Base-by-base conservation (phyloP, 2,329 filamentous ascomycete genomes). In the Aureobasidium uvarum region DNA sequence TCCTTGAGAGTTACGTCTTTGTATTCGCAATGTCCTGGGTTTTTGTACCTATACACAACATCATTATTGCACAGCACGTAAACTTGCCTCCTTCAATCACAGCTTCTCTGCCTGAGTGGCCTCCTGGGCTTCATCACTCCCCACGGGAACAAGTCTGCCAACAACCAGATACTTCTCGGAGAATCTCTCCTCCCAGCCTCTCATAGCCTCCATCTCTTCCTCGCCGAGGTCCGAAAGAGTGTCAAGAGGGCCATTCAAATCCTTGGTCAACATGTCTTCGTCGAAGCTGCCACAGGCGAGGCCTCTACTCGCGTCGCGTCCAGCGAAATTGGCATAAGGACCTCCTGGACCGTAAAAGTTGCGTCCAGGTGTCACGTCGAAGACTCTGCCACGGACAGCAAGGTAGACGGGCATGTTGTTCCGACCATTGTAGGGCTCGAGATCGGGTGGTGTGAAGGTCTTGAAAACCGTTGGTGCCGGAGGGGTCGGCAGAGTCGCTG, bases 271-370 rank as follows among this genome's bases (percentile, higher is more conserved):
- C 92, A 98, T 96, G 7, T 93, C 90, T 81, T 91, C 86, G 75
- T 97, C 95, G 77, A 99, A 98, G 80, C 91, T 96, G 66, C 93
- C 91, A 77, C 86, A 91, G 1, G 95, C 94, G 67, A 99, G 80
- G 0, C 95, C 95, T 62, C 94, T 85, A 69, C 86, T 92, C 23
- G 95, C 95, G 78, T 99, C 95, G 45, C 93, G 83, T 0, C 95
- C 95, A 0, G 95, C 95, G 75, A 99, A 99, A 80, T 98, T 98
- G 77, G 89, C 88, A 77, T 99, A 99, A 1, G 94, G 92, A 0
- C 94, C 94, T 14, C 92, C 93, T 23, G 95, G 95, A 4, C 95
- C 95, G 79, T 99, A 99, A 78, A 98, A 98, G 81, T 96, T 93
- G 73, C 89, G 86, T 28, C 95, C 94, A 16, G 87, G 81, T 0